A percentile compares a stretch with the other conserved stretches of the same genome.
Conservation (phyloP, 495 filamentous ascomycete species). For the Podospora pseudoanserina region DNA sequence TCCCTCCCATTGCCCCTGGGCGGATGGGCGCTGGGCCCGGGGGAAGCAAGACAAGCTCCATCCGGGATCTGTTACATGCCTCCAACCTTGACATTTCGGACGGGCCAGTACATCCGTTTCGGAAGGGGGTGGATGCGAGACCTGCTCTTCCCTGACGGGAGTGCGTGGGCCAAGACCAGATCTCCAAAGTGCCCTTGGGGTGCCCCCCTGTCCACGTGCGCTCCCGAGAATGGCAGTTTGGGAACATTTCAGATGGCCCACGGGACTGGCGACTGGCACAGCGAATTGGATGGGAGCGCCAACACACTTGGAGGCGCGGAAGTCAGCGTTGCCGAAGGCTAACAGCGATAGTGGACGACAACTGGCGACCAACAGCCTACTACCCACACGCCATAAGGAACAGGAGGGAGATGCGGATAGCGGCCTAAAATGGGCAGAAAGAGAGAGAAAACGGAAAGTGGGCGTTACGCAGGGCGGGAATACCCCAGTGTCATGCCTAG, state of each 20-base stretch:
- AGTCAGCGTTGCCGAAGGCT: not conserved
- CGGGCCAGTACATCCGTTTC: slow-evolving; percentile 23
- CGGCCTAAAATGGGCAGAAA: not conserved
- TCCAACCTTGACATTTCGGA: slow-evolving; percentile 15
- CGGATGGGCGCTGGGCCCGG: slow-evolving; percentile 3
- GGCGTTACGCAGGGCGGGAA: slow-evolving; percentile 10
- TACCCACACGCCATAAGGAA: not conserved
- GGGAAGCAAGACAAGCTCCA: slow-evolving; percentile 20
- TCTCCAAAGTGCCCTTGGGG: slow-evolving; percentile 1
- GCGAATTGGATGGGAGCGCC: not conserved
- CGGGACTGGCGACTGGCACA: not conserved
- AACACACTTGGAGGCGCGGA: slow-evolving; percentile 2
- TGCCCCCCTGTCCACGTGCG: not conserved
- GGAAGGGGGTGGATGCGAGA: slow-evolving; percentile 22
- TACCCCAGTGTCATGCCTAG: not conserved
- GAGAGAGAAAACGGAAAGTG: not conserved
- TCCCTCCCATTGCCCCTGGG: slow-evolving; percentile 4
- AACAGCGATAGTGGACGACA: not conserved
- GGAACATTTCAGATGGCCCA: not conserved
- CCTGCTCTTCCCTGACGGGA: slow-evolving; percentile 15
- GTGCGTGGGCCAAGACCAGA: slow-evolving; percentile 11
- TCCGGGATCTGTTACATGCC: slow-evolving; percentile 30
- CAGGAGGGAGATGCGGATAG: not conserved
- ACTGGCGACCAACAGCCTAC: not conserved
- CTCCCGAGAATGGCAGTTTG: not conserved